A percentile compares a stretch with the other conserved stretches of the same genome.
phyloP scores from a whole-genome alignment of 352 stramenopile species.

The Phytophthora pinifolia region DNA sequence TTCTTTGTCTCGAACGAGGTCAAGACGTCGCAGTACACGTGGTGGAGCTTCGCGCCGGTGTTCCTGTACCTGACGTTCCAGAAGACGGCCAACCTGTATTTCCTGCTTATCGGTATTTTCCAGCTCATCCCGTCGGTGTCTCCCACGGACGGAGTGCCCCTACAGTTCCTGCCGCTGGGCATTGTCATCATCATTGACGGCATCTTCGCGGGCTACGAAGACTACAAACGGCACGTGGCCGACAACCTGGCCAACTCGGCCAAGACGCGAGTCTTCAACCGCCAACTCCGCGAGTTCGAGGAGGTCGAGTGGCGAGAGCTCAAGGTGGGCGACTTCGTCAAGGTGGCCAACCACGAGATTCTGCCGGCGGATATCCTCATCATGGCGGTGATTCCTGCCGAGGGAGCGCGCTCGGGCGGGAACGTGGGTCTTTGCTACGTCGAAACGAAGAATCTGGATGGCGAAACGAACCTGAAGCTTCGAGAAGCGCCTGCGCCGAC shows the following conservation, averaged over 20 bases:
- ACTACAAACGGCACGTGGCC: constrained; percentile 81
- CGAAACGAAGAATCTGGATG: constrained; percentile 89
- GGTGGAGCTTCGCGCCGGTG: constrained; percentile 87
- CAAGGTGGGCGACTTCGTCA: constrained; percentile 79
- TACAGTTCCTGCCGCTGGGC: constrained; percentile 80
- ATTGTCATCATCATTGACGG: constrained; percentile 86
- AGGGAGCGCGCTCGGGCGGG: constrained; percentile 52
- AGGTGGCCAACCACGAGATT: constrained; percentile 85
- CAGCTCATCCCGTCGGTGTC: constrained; percentile 86
- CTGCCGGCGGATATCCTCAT: constrained; percentile 81
- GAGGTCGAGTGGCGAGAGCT: constrained; percentile 82
- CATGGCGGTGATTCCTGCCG: constrained; percentile 65
- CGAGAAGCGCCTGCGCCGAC: constrained; percentile 62
- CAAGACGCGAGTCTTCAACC: constrained; percentile 67
- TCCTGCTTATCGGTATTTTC: constrained; percentile 88
- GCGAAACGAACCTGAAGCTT: constrained; percentile 88
- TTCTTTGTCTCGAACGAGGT: constrained; percentile 79
- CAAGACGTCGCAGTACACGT: constrained; percentile 87
- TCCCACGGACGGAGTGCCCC: constrained; percentile 73
- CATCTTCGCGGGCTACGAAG: constrained; percentile 82
- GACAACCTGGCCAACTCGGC: constrained; percentile 78
- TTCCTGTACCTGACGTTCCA: constrained; percentile 88
- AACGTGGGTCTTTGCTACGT: constrained; percentile 87
- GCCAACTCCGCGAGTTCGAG: constrained; percentile 82
- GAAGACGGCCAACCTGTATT: constrained; percentile 90